Percentiles rank a stretch among this genome's conserved stretches.
phyloP scores from a whole-genome alignment of 108 stramenopile genomes.

The Stephanodiscus minutulus region DNA sequence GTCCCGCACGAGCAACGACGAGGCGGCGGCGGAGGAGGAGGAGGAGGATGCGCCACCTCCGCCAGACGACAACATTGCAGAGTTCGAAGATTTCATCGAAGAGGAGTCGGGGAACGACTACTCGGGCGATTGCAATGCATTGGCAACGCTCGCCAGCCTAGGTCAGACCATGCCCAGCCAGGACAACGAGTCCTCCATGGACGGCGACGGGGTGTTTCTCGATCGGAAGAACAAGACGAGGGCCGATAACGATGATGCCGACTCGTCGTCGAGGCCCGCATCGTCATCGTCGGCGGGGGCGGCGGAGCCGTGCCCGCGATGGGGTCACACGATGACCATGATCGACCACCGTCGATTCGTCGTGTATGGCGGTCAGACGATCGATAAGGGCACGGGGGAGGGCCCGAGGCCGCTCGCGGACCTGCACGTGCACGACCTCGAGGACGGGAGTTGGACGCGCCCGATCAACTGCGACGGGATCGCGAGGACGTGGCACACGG shows the following conservation, averaged over 20 bases:
- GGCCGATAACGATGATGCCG: background rate
- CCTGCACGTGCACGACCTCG: conserved; percentile 62
- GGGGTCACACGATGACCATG: conserved; percentile 83
- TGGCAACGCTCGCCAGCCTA: conserved; percentile 16
- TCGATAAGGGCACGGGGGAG: conserved; percentile 50
- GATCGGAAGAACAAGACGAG: background rate
- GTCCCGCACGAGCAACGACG: background rate
- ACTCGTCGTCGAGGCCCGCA: no score
- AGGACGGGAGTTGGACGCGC: conserved; percentile 57
- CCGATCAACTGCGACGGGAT: conserved; percentile 75
- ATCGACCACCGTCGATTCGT: conserved; percentile 68
- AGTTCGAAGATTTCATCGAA: conserved; percentile 17
- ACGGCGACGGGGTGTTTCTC: background rate
- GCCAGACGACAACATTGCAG: background rate
- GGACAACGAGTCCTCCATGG: conserved; percentile 1
- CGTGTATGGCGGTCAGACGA: conserved; percentile 82
- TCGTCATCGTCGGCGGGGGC: background rate
- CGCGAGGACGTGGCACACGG: conserved; percentile 77
- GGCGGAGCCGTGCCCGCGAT: conserved; percentile 60
- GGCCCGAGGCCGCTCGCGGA: conserved; percentile 55
- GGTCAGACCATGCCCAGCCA: conserved; percentile 45
- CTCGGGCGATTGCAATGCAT: background rate
- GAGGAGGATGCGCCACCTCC: background rate
- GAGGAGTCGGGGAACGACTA: conserved; percentile 10
- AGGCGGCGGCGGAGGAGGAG: no score